These are phyloP conservation scores for Chytriomyces hyalinus DNA, from an alignment of 192 early-diverging fungal species.

Conservation along the genomic window DNA sequence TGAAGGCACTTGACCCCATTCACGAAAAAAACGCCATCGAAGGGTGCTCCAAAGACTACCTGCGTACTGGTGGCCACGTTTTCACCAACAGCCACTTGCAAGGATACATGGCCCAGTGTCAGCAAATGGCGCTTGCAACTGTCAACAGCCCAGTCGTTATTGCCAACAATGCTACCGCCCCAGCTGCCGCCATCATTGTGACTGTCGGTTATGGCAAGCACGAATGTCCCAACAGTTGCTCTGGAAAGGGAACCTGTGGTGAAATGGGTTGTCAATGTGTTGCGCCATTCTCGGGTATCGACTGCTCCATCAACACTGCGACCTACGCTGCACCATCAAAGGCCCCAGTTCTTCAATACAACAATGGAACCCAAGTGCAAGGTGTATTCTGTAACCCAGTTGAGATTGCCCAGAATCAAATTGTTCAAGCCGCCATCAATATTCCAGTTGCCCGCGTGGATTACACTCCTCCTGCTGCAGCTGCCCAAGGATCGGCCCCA, in stretches of 20 bases:
- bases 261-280: not conserved
- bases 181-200: not conserved
- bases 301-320: slow-evolving; percentile 22
- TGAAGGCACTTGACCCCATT: not conserved
- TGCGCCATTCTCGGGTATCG: slow-evolving; percentile 21
- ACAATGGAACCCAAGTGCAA: not conserved
- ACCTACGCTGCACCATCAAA: not conserved
- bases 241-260: slow-evolving; percentile 5
- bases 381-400: not conserved
- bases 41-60: not conserved
- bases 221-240: slow-evolving; percentile 2
- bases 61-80: not conserved
- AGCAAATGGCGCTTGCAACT: not conserved
- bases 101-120: not conserved
- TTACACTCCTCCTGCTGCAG: not conserved
- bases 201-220: not conserved
- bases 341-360: not conserved
- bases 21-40: not conserved
- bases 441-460: not conserved
- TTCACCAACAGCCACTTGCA: slow-evolving; percentile 7
- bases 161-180: not conserved
- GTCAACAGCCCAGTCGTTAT: not conserved
- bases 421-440: not conserved
- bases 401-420: not conserved
- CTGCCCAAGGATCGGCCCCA: not conserved